Base-by-base conservation (phyloP, 176 grass and related monocot species). In the Miscanthus lutarioriparius region DNA sequence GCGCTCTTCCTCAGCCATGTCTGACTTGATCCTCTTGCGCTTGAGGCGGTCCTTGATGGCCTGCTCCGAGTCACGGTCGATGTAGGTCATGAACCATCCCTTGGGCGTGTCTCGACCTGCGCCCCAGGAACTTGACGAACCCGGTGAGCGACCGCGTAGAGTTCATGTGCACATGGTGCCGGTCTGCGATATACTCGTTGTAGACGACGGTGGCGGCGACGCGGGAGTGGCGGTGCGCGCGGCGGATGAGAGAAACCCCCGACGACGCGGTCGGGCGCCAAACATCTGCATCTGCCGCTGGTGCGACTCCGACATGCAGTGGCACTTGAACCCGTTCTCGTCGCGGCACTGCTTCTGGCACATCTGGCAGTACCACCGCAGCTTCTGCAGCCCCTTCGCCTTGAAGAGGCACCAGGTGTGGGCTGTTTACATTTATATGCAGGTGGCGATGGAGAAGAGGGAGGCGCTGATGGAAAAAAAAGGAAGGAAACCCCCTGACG, bases 281-380 rank as follows among this genome's bases (percentile, higher is more conserved):
- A 95, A 98, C 32, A 98, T 69, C 87, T 89, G 89, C 96, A 98
- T 98, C 95, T 97, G 92, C 20, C 95, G 95, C 87, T 97, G 95
- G 86, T 97, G 95, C 59, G 87, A 90, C 76, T 95, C 96, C 68
- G 92, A 93, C 87, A 98, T 86, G 89, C 89, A 95, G 64, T 98
- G 96, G 85, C 96, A 95, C 78, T 98, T 98, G 91, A 95, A 98
- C 5, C 92, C 93, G 68, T 95, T 98, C 85, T 98, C 93, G 73
- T 95, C 91, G 5, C 91, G 91, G 68, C 92, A 98, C 79, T 95
- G 92, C 87, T 98, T 98, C 82, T 95, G 92, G 83, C 91, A 98
- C 95, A 98, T 98, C 91, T 98, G 95, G 67, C 95, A 98, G 56
- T 98, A 98, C 95, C 92, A 98, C 17, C 95, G 86, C 53, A 97